Percentiles rank a stretch among this genome's conserved stretches.
Conservation (phyloP, 192 early-diverging fungal species). For the Piromyces finnis region DNA sequence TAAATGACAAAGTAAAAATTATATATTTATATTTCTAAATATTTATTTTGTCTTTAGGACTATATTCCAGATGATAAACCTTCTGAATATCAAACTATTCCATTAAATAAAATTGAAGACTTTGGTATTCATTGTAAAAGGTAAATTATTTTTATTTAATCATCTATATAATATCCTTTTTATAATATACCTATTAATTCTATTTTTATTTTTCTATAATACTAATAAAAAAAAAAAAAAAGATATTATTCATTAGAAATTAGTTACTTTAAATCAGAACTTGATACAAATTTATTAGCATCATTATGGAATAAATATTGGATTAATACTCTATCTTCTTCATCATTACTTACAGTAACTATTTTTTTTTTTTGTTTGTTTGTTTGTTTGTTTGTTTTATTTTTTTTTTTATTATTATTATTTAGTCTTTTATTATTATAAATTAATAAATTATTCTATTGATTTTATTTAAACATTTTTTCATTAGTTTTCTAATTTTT, state of each 20-base stretch:
- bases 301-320: conserved; percentile 96
- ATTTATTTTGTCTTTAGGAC: no score
- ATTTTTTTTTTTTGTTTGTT: conserved; percentile 4
- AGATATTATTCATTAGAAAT: conserved; percentile 82
- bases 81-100: conserved; percentile 80
- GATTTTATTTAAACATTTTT: not conserved
- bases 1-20: not conserved
- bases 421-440: no score
- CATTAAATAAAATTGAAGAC: conserved; percentile 89
- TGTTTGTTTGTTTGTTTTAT: not conserved
- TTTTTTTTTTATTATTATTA: no score
- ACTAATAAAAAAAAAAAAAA: no score
- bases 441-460: not conserved
- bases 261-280: conserved; percentile 77
- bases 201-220: no score
- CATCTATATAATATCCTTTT: no score
- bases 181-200: no score
- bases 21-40: no score
- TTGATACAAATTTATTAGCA: conserved; percentile 74
- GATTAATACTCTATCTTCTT: conserved; percentile 88
- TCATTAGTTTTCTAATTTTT: no score
- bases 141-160: no score
- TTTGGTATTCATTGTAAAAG: conserved; percentile 84
- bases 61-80: conserved; percentile 62
- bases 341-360: conserved; percentile 61